Conservation (phyloP, 1,139 yeast genomes). For the Entelexis sorbosivorans region DNA sequence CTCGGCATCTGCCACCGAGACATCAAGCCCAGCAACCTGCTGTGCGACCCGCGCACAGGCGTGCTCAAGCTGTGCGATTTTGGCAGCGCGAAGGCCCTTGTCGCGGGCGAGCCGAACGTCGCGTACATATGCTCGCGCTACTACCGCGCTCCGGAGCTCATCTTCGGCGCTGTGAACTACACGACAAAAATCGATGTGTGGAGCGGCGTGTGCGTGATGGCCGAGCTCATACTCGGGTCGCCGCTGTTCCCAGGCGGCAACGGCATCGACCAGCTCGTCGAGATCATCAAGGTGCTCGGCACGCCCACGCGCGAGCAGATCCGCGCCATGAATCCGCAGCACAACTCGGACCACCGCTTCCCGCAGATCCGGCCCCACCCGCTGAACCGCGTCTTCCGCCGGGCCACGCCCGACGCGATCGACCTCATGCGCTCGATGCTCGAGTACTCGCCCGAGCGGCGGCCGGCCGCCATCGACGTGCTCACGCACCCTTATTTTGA, state of each 20-base stretch:
- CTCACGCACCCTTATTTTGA: slow-evolving; percentile 65
- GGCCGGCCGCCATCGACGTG: slow-evolving; percentile 61
- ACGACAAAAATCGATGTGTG: slow-evolving; percentile 96
- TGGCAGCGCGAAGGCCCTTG: slow-evolving; percentile 93
- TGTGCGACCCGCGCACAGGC: slow-evolving; percentile 77
- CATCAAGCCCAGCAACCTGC: slow-evolving; percentile 88
- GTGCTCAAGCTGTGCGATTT: slow-evolving; percentile 87
- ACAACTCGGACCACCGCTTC: slow-evolving; percentile 83
- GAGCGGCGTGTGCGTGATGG: slow-evolving; percentile 98
- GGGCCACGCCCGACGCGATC: slow-evolving; percentile 49
- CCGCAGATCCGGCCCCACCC: slow-evolving; percentile 96
- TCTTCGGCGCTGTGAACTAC: slow-evolving; percentile 82
- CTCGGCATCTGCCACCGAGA: slow-evolving; percentile 94
- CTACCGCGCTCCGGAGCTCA: slow-evolving; percentile 89
- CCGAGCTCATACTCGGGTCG: slow-evolving; percentile 86
- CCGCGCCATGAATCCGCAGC: slow-evolving; percentile 89
- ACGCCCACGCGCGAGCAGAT: slow-evolving; percentile 92
- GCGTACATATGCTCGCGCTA: slow-evolving; percentile 93
- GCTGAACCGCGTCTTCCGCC: slow-evolving; percentile 67
- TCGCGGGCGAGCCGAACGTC: slow-evolving; percentile 86
- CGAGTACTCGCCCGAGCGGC: slow-evolving; percentile 64
- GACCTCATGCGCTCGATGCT: slow-evolving; percentile 49
- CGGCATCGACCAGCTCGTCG: slow-evolving; percentile 94
- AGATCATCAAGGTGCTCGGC: slow-evolving; percentile 88
- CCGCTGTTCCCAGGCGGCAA: slow-evolving; percentile 97